phyloP scores from a whole-genome alignment of 164 flowering plant genomes.

The Sextonia rubra region DNA sequence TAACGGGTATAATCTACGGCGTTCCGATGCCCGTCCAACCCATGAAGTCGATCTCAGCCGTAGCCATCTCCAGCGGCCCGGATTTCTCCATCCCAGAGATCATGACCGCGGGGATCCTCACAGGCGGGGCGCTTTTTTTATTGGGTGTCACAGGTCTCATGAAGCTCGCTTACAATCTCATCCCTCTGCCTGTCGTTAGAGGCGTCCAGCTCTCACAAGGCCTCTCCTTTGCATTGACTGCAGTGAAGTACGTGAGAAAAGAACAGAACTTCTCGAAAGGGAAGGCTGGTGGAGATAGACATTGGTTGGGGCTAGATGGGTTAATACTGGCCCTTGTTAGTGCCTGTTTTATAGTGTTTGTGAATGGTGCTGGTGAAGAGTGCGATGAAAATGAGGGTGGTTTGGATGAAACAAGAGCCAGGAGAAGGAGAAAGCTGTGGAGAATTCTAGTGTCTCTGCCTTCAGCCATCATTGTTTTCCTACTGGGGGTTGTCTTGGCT shows the following conservation, averaged over 20 bases:
- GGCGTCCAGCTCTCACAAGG: constrained; percentile 93
- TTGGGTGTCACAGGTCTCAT: constrained; percentile 75
- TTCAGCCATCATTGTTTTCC: constrained; percentile 66
- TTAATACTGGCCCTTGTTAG: constrained; percentile 60
- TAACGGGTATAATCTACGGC: constrained; percentile 74
- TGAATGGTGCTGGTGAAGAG: constrained; percentile 67
- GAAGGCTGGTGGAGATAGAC: constrained; percentile 45
- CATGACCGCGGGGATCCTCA: constrained; percentile 81
- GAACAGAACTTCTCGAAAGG: constrained; percentile 59
- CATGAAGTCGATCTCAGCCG: constrained; percentile 91
- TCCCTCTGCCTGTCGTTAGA: constrained; percentile 82
- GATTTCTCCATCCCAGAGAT: constrained; percentile 68
- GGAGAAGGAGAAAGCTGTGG: constrained; percentile 20
- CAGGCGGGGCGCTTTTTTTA: constrained; percentile 44
- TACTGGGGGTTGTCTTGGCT: constrained; percentile 60
- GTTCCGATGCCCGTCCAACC: constrained; percentile 99
- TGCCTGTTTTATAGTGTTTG: constrained; percentile 55
- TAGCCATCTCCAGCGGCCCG: constrained; percentile 46
- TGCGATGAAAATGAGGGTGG: constrained; percentile 1
- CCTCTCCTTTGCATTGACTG: constrained; percentile 67
- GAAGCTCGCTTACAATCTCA: constrained; percentile 50
- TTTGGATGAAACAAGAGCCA: constrained; percentile 6
- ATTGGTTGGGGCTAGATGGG: constrained; percentile 84
- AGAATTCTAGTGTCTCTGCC: constrained; percentile 46
- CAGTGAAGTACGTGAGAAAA: constrained; percentile 61